A percentile compares a stretch with the other conserved stretches of the same genome.
phyloP scores from a whole-genome alignment of 306 rosid genomes.

The Lathyrus tuberosus region DNA sequence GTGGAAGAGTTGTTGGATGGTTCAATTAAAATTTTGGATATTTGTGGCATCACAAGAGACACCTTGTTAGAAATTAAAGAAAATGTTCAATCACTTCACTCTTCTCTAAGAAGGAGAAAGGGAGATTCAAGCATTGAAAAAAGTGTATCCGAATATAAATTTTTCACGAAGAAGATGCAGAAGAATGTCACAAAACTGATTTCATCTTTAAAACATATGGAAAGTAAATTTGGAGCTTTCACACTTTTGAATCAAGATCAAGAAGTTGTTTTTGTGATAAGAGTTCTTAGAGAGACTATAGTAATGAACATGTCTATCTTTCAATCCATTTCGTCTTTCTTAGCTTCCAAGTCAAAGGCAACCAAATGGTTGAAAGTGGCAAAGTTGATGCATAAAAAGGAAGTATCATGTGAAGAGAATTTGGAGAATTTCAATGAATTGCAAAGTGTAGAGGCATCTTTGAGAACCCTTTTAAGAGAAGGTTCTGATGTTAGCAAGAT shows the following conservation, averaged over 20 bases:
- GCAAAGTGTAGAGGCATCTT: constrained; percentile 24
- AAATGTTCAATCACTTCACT: constrained; percentile 57
- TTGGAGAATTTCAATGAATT: constrained; percentile 10
- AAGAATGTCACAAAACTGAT: constrained; percentile 54
- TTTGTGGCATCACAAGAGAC: constrained; percentile 67
- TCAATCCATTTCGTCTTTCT: constrained; percentile 43
- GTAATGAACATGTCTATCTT: constrained; percentile 44
- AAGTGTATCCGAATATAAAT: constrained; percentile 42
- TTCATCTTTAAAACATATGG: constrained; percentile 47
- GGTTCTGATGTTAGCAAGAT: constrained; percentile 19
- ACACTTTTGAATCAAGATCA: constrained; percentile 40
- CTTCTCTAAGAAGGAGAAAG: constrained; percentile 68
- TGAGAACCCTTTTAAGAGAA: constrained; percentile 5
- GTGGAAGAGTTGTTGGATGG: constrained; percentile 67
- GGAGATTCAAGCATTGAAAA: constrained; percentile 54
- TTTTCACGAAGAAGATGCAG: constrained; percentile 57
- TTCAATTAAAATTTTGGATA: constrained; percentile 63
- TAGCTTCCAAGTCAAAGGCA: constrained; percentile 27
- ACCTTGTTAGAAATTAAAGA: constrained; percentile 51
- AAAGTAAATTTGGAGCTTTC: constrained; percentile 40
- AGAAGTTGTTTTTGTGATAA: constrained; percentile 37
- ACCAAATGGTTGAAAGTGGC: constrained; percentile 17
- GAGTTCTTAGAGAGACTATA: constrained; percentile 46
- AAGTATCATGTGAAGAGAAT: constrained; percentile 2
- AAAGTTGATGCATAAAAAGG: constrained; percentile 26